phyloP scores from a whole-genome alignment of 257 asterid genomes.

The Solanum infundibuliforme region DNA sequence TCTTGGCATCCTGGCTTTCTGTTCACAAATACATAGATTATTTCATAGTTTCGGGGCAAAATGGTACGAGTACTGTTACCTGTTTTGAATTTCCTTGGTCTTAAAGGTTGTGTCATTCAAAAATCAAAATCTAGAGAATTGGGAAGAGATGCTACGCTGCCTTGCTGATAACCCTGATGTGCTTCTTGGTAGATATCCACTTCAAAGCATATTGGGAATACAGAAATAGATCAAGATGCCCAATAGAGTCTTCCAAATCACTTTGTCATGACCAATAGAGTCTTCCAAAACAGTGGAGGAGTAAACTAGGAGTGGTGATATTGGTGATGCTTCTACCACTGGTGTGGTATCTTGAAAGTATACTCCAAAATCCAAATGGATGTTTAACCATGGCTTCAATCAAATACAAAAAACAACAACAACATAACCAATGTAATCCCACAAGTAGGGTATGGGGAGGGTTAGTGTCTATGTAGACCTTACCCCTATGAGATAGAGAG shows the following conservation, averaged over 20 bases:
- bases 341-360: neutral
- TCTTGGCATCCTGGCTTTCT: slow-evolving; percentile 70
- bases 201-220: neutral
- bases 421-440: neutral
- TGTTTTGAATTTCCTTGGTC: neutral
- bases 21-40: slow-evolving; percentile 48
- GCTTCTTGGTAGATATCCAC: neutral
- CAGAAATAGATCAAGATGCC: neutral
- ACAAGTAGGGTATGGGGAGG: neutral
- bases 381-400: neutral
- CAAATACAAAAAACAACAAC: neutral
- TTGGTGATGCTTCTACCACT: neutral
- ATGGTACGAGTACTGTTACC: slow-evolving; percentile 35
- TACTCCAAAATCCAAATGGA: neutral
- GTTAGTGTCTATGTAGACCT: neutral
- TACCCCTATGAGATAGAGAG: neutral
- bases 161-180: neutral
- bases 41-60: slow-evolving; percentile 65
- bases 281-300: neutral
- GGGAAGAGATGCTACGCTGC: neutral
- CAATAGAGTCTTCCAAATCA: neutral
- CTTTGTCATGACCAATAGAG: neutral
- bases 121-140: neutral
- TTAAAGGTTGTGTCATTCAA: neutral
- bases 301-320: neutral